Evolutionary conservation across 73 alveolate genomes (phyloP).

Genomic region (Tetrahymena borealis): DNA sequence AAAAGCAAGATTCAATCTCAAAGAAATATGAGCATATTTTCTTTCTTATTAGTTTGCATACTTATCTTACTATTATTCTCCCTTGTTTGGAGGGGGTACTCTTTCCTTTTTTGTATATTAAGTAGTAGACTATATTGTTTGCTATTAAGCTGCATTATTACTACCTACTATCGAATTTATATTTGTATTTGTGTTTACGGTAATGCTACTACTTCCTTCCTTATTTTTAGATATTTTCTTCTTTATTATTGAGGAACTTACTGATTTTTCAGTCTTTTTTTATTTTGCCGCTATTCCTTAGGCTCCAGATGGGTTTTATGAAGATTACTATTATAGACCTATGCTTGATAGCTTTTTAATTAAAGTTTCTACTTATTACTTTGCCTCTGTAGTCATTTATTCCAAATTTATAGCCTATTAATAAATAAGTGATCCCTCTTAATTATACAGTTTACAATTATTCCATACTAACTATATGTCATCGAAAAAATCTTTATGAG

Average conservation of each 20-base stretch:
- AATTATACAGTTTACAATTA: slow-evolving; percentile 26
- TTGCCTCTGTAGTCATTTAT: neutral
- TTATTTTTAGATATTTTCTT: neutral
- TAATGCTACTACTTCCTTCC: neutral
- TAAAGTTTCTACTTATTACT: neutral
- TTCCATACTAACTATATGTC: slow-evolving; percentile 13
- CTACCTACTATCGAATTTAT: neutral
- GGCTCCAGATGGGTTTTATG: neutral
- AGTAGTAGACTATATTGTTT: neutral
- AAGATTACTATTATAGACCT: neutral
- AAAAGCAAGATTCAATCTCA: neutral
- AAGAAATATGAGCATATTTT: neutral
- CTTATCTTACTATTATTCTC: neutral
- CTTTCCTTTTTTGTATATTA: neutral
- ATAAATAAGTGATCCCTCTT: slow-evolving; percentile 24
- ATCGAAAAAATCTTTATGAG: neutral
- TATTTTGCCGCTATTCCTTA: neutral
- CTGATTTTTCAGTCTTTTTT: neutral
- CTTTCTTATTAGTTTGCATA: neutral
- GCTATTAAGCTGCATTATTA: neutral
- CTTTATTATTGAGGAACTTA: neutral
- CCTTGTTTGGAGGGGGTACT: neutral
- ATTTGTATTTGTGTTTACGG: neutral
- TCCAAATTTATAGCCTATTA: slow-evolving; percentile 22
- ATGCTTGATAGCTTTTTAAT: neutral